Percentiles rank a stretch among this genome's conserved stretches.
phyloP scores from a whole-genome alignment of 129 eudicot species.

The Oenanthe sinensis region DNA sequence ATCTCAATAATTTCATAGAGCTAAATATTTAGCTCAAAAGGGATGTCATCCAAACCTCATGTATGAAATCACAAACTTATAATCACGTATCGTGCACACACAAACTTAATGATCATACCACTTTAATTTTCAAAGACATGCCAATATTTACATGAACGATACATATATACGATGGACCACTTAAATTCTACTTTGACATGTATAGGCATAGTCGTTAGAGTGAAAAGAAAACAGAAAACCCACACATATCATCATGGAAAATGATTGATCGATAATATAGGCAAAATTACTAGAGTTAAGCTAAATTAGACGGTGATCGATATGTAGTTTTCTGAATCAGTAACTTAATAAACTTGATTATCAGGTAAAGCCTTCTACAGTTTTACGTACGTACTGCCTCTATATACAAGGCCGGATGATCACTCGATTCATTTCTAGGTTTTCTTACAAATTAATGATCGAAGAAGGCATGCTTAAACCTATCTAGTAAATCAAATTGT shows the following conservation, averaged over 20 bases:
- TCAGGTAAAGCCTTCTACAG: too few species aligned
- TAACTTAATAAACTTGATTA: neutral
- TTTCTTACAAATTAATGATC: too few species aligned
- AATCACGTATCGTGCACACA: neutral
- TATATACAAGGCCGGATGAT: too few species aligned
- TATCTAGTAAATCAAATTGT: neutral
- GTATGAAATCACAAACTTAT: neutral
- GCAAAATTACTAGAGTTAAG: neutral
- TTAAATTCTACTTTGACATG: neutral
- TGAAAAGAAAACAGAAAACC: constrained; percentile 4
- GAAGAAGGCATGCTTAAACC: neutral
- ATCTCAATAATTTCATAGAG: too few species aligned
- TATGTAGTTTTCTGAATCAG: constrained; percentile 24
- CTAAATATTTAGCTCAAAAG: neutral
- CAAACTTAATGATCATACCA: neutral
- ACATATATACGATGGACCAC: neutral
- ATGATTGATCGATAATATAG: neutral
- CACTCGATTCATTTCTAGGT: too few species aligned
- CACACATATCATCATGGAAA: constrained; percentile 1
- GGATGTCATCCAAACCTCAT: neutral
- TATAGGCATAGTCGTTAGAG: neutral
- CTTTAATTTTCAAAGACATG: neutral
- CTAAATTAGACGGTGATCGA: constrained; percentile 21
- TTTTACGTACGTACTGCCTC: too few species aligned
- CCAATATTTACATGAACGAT: too few species aligned